Conservation (phyloP, 2,329 filamentous ascomycete genomes). For the Eutypa lata region DNA sequence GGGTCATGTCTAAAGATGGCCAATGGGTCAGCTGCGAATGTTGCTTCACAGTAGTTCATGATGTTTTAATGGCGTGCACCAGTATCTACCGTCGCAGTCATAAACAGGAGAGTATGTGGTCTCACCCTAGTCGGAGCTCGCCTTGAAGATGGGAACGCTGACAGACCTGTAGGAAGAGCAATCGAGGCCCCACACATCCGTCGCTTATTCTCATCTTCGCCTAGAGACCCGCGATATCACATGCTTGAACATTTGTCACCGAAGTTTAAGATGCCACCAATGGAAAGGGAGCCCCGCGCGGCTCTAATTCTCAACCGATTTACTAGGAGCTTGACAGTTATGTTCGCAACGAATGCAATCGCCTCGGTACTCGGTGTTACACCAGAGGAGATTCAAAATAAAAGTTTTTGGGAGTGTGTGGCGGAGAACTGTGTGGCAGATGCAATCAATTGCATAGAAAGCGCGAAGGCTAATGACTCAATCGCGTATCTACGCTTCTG, state of each 20-base stretch:
- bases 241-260: constrained; percentile 83
- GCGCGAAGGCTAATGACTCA: constrained; percentile 85
- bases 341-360: constrained; percentile 81
- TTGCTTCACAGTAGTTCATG: constrained; percentile 84
- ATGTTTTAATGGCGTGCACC: constrained; percentile 81
- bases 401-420: constrained; percentile 86
- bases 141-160: constrained; percentile 5
- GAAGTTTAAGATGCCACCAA: constrained; percentile 67
- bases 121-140: constrained; percentile 3
- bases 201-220: constrained; percentile 76
- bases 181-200: constrained; percentile 75
- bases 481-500: constrained; percentile 87
- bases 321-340: constrained; percentile 75
- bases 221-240: constrained; percentile 80
- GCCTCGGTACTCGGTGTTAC: constrained; percentile 71
- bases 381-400: constrained; percentile 66
- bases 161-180: constrained; percentile 59
- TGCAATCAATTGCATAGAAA: constrained; percentile 75
- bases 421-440: constrained; percentile 73
- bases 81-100: constrained; percentile 69
- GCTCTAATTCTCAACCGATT: constrained; percentile 85
- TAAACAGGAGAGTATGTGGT: constrained; percentile 69
- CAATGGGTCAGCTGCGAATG: constrained; percentile 80
- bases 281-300: constrained; percentile 73
- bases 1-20: constrained; percentile 65